Percentiles rank a stretch among this genome's conserved stretches.
Conservation (phyloP, 2,329 filamentous ascomycete genomes). For the Aspergillus piperis region DNA sequence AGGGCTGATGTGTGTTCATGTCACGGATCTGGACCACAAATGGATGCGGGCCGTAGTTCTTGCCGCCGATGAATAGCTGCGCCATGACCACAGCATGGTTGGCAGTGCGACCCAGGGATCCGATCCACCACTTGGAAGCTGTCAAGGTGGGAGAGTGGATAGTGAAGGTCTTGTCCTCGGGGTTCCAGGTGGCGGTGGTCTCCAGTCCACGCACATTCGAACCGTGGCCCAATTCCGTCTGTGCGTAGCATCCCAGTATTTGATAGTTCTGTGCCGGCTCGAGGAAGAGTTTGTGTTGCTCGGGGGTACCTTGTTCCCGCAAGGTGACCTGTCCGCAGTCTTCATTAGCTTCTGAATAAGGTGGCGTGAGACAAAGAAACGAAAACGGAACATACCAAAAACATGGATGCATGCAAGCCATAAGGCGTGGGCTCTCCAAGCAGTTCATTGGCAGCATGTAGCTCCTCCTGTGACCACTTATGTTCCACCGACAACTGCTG, state of each 20-base stretch:
- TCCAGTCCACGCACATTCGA: slow-evolving; percentile 74
- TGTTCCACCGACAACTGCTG: slow-evolving; percentile 66
- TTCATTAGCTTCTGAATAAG: slow-evolving; percentile 14
- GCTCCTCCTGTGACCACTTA: slow-evolving; percentile 68
- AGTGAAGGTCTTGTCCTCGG: slow-evolving; percentile 71
- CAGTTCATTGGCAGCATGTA: slow-evolving; percentile 64
- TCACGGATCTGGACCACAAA: slow-evolving; percentile 76
- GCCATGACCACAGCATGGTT: slow-evolving; percentile 80
- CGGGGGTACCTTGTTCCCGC: slow-evolving; percentile 69
- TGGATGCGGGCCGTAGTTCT: slow-evolving; percentile 71
- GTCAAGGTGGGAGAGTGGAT: slow-evolving; percentile 74
- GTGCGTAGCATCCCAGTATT: slow-evolving; percentile 76
- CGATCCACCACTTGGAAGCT: slow-evolving; percentile 83
- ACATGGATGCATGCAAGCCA: slow-evolving; percentile 71
- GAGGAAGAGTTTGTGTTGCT: slow-evolving; percentile 73
- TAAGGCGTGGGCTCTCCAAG: slow-evolving; percentile 74
- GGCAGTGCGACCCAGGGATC: slow-evolving; percentile 72
- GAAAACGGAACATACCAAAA: slow-evolving; percentile 52
- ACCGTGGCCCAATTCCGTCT: slow-evolving; percentile 78
- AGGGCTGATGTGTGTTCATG: slow-evolving; percentile 66
- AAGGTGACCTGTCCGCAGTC: slow-evolving; percentile 59
- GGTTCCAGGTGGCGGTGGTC: slow-evolving; percentile 73
- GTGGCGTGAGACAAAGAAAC: background rate
- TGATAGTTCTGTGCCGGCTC: slow-evolving; percentile 69
- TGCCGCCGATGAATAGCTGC: slow-evolving; percentile 69